Evolutionary conservation across 2,329 filamentous ascomycete species (phyloP).

Genomic region (Fusarium armeniacum): DNA sequence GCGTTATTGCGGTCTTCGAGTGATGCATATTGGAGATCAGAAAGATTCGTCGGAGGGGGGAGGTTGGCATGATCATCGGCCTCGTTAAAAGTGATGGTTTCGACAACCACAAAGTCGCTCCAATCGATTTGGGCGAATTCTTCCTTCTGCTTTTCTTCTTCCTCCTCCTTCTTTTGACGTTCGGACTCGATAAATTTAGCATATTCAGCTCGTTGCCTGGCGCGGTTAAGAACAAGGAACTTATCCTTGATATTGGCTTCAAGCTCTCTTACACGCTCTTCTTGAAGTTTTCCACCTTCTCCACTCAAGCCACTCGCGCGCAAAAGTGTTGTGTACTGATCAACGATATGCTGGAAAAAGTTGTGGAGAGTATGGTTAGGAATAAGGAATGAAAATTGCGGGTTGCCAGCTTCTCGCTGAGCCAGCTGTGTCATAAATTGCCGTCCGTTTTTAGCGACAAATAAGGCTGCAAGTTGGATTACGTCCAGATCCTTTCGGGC

Average conservation of each 20-base stretch:
- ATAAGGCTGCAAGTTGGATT: slow-evolving; percentile 84
- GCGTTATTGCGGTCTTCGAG: slow-evolving; percentile 95
- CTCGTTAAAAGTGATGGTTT: slow-evolving; percentile 93
- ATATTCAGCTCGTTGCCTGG: slow-evolving; percentile 90
- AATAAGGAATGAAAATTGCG: slow-evolving; percentile 95
- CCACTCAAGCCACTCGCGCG: slow-evolving; percentile 77
- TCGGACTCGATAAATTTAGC: slow-evolving; percentile 86
- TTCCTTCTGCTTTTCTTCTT: slow-evolving; percentile 83
- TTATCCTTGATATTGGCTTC: slow-evolving; percentile 83
- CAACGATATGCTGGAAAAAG: slow-evolving; percentile 92
- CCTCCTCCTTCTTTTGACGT: slow-evolving; percentile 89
- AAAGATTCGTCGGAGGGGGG: slow-evolving; percentile 88
- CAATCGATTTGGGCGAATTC: slow-evolving; percentile 92
- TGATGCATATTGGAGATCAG: slow-evolving; percentile 93
- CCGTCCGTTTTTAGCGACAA: slow-evolving; percentile 92
- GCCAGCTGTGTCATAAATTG: slow-evolving; percentile 91
- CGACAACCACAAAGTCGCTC: slow-evolving; percentile 97
- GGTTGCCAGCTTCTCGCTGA: slow-evolving; percentile 90
- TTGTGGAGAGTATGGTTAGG: slow-evolving; percentile 97
- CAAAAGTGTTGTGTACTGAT: slow-evolving; percentile 90
- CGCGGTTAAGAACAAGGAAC: slow-evolving; percentile 82
- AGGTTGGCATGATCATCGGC: slow-evolving; percentile 88
- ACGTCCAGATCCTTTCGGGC: slow-evolving; percentile 90
- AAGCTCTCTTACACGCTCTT: slow-evolving; percentile 79
- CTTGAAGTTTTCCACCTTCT: slow-evolving; percentile 75